Evolutionary conservation across 306 rosid genomes (phyloP), one percentile per base, ranked within the genome.

Genomic region (Datisca glomerata): DNA sequence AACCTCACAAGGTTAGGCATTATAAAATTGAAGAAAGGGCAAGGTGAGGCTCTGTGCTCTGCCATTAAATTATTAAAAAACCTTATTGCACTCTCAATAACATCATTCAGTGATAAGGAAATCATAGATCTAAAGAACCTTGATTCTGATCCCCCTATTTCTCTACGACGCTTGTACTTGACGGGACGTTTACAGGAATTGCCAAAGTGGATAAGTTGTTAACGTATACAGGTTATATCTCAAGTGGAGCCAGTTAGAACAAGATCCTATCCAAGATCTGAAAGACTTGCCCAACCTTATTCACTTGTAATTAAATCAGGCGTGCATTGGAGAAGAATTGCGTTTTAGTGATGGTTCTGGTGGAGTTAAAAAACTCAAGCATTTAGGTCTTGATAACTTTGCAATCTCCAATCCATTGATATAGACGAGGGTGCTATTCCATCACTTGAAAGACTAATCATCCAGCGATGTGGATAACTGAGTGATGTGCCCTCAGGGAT

Each of bases 1-100:
- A 73, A 61, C 14, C 18, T 71, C 16, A 55, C 70, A 50, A 52
- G 60, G 37, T 39, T 71, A 31, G 61, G 60, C 33, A 25, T 66
- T 16, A 17, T 42, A 6, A 61, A 61, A 53, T 24, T 66, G 29
- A 53, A 45, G 48, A 35, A 18, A 18, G 48, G 49, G 21, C 34
- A 66, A 4, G 65, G 65, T 13, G 12, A 10, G 24, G 37, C 56
- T 31, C 48, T 71, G 14, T 48, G 78, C 36, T 38, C 49, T 1
- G 47, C 66, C 1, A 46, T 71, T 39, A 12, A 55, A 12, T 47
- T 42, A 31, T 40, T 66, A 34, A 45, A 10, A 34, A 32, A 35
- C 2, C 64, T 71, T 8, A 53, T 56, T 16, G 29, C 73, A 0
- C 19, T 61, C 18, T 41, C 51, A 2, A 49, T 71, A 12, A 37